A percentile compares a stretch with the other conserved stretches of the same genome.
phyloP scores from a whole-genome alignment of 352 stramenopile species.

The Phytophthora fragariaefolia region DNA sequence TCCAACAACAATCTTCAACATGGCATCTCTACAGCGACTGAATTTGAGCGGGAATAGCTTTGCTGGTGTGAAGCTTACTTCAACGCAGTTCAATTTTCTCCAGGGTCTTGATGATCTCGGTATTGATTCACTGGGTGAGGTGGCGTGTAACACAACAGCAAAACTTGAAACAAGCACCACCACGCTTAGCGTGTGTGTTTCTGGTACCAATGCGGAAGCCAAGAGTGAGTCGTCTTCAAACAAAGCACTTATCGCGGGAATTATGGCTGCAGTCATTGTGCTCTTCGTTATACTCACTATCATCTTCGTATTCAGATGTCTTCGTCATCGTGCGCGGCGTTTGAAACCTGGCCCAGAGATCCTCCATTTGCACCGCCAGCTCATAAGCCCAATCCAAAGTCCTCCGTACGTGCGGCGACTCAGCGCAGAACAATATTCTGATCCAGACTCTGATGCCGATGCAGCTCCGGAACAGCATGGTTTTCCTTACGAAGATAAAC shows the following conservation, averaged over 20 bases:
- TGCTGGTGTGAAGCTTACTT: conserved; percentile 40
- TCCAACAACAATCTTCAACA: conserved; percentile 48
- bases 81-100: conserved; percentile 50
- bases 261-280: conserved; percentile 32
- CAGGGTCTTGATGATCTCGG: conserved; percentile 36
- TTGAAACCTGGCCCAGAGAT: conserved; percentile 14
- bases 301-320: conserved; percentile 26
- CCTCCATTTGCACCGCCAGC: conserved; percentile 13
- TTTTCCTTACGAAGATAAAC: conserved; percentile 15
- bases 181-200: conserved; percentile 27
- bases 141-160: conserved; percentile 28
- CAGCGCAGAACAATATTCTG: conserved; percentile 9
- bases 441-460: conserved; percentile 9
- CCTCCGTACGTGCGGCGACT: background rate
- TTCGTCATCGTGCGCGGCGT: conserved; percentile 19
- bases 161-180: conserved; percentile 21
- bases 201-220: background rate
- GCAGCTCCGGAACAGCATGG: background rate
- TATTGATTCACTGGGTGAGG: conserved; percentile 43
- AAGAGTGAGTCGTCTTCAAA: conserved; percentile 8
- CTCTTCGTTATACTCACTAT: conserved; percentile 28
- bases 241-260: conserved; percentile 30
- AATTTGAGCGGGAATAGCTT: conserved; percentile 56
- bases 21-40: conserved; percentile 46
- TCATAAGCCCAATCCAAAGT: conserved; percentile 20